Conservation (phyloP, 345 rosid genomes). For the Acer yangbiense region DNA sequence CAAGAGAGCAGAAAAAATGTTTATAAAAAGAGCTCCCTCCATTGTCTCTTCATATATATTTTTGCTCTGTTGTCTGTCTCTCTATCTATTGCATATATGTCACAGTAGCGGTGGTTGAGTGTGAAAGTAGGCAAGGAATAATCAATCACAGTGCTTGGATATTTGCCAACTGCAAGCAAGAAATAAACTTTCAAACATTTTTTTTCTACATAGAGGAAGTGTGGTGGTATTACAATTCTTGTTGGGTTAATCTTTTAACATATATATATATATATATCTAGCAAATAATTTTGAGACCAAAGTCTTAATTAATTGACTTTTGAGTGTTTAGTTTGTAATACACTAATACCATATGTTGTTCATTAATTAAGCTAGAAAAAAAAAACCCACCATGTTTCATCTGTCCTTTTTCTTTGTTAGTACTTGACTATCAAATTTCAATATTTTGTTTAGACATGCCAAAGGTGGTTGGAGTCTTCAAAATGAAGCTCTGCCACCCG, state of each 20-base stretch:
- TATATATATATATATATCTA: too few relatives aligned
- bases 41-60: neutral
- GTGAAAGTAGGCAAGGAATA: constrained; percentile 40
- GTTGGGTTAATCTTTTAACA: neutral
- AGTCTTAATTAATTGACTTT: neutral
- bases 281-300: neutral
- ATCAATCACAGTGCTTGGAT: constrained; percentile 14
- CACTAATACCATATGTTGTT: too few relatives aligned
- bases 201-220: neutral
- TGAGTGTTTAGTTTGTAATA: too few relatives aligned
- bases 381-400: too few relatives aligned
- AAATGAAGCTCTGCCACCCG: too few relatives aligned
- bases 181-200: neutral
- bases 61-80: constrained; percentile 16
- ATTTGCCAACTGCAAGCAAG: neutral
- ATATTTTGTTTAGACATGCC: too few relatives aligned
- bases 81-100: neutral
- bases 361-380: too few relatives aligned
- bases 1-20: constrained; percentile 18
- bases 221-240: neutral
- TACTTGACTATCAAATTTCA: too few relatives aligned
- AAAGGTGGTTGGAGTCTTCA: too few relatives aligned
- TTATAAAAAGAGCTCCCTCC: neutral
- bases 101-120: constrained; percentile 20
- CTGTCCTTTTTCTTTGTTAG: too few relatives aligned